Evolutionary conservation across 2,329 filamentous ascomycete genomes (phyloP).

Genomic region (Neurospora sp.): DNA sequence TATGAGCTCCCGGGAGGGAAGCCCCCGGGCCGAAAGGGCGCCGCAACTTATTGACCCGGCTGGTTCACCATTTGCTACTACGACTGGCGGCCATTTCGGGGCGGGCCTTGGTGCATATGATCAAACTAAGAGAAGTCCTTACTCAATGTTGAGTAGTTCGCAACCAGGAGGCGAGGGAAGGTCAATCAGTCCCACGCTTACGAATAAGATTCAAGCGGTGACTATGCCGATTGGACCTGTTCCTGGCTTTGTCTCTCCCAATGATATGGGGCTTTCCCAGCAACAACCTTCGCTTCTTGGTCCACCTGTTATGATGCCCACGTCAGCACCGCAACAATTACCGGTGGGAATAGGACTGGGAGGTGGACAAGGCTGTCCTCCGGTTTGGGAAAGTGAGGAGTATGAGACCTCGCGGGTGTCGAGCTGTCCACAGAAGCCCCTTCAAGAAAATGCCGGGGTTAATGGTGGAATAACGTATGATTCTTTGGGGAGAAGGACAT

Average conservation of each 20-base stretch:
- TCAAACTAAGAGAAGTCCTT: neutral
- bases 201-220: neutral
- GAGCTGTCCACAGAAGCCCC: neutral
- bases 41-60: slow-evolving; percentile 5
- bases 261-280: neutral
- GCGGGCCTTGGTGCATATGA: neutral
- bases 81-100: neutral
- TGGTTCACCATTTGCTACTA: neutral
- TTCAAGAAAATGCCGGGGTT: neutral
- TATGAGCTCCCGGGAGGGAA: slow-evolving; percentile 46
- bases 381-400: neutral
- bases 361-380: neutral
- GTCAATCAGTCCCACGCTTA: neutral
- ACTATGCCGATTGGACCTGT: neutral
- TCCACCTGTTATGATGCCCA: neutral
- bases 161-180: neutral
- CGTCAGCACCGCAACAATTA: neutral
- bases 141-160: neutral
- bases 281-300: neutral
- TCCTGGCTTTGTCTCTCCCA: neutral
- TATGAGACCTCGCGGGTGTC: neutral
- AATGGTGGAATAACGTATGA: neutral
- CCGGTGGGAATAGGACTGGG: neutral
- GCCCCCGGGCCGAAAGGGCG: slow-evolving; percentile 37
- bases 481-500: neutral